phyloP scores from a whole-genome alignment of 148 eudicot species.

The Chenopodium album region DNA sequence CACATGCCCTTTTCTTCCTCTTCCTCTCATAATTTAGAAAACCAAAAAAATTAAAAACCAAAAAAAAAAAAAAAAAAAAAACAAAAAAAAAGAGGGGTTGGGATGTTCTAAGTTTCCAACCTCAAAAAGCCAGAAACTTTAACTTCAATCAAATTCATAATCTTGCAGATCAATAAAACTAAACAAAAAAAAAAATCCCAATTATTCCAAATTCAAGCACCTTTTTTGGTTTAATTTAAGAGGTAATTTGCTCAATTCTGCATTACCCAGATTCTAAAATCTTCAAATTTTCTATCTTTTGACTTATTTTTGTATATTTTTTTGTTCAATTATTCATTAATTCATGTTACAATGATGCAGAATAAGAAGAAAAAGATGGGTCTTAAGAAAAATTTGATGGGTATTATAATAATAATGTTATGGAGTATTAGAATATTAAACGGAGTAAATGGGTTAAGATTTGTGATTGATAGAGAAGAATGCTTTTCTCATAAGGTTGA shows the following conservation, averaged over 20 bases:
- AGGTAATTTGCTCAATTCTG: neutral
- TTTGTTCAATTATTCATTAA: neutral
- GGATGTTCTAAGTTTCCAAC: neutral
- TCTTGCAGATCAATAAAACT: neutral
- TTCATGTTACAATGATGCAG: neutral
- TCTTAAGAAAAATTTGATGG: slow-evolving; percentile 4
- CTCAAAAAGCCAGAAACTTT: neutral
- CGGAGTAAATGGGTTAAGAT: slow-evolving; percentile 51
- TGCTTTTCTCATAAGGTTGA: slow-evolving; percentile 60
- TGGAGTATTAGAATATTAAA: slow-evolving; percentile 26
- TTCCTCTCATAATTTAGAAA: neutral
- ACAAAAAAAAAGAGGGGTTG: neutral
- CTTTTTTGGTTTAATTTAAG: neutral
- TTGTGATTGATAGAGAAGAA: slow-evolving; percentile 78
- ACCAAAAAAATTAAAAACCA: neutral
- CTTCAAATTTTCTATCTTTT: neutral
- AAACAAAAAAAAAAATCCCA: neutral
- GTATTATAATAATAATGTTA: slow-evolving; percentile 22
- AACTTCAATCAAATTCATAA: neutral
- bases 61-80: neutral
- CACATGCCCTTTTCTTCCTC: neutral
- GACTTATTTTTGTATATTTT: neutral
- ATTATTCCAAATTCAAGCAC: neutral
- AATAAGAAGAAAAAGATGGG: slow-evolving; percentile 15
- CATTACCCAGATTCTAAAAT: neutral